Evolutionary conservation across 1,284 basidiomycete species (phyloP).

Genomic region (Ganoderma lucidum): DNA sequence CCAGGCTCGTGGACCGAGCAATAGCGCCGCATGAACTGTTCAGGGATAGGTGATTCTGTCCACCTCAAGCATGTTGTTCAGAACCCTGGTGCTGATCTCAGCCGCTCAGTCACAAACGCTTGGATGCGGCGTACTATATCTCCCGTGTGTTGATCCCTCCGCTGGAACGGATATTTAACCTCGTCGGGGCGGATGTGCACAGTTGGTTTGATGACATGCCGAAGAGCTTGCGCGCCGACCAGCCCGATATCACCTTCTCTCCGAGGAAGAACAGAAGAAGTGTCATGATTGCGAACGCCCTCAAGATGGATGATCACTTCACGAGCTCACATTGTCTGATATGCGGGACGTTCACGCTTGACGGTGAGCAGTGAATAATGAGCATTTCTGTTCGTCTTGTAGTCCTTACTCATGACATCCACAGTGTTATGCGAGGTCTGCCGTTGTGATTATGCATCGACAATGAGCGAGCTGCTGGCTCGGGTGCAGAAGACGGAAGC

Average conservation of each 20-base stretch:
- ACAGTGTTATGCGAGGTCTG: constrained; percentile 79
- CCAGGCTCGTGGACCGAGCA: constrained; percentile 84
- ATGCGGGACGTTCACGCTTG: constrained; percentile 64
- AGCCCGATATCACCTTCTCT: constrained; percentile 45
- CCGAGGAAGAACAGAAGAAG: constrained; percentile 55
- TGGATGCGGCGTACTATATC: constrained; percentile 94
- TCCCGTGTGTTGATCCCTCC: constrained; percentile 89
- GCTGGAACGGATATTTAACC: constrained; percentile 89
- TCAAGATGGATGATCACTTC: constrained; percentile 82
- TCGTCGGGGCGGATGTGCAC: constrained; percentile 90
- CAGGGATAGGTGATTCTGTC: constrained; percentile 61
- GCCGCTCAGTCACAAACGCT: constrained; percentile 59
- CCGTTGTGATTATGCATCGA: constrained; percentile 56
- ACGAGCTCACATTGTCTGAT: constrained; percentile 74
- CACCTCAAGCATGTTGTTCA: neutral
- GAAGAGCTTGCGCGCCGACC: constrained; percentile 52
- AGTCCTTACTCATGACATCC: neutral
- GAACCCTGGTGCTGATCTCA: constrained; percentile 10
- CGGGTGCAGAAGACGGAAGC: constrained; percentile 68
- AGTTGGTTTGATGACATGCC: constrained; percentile 94
- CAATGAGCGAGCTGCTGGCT: constrained; percentile 65
- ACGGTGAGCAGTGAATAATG: constrained; percentile 51
- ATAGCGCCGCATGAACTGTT: constrained; percentile 84
- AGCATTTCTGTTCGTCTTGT: neutral
- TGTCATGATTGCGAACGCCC: constrained; percentile 45